Base-by-base conservation (phyloP, 164 flowering plant genomes). In the Amborella trichopoda region DNA sequence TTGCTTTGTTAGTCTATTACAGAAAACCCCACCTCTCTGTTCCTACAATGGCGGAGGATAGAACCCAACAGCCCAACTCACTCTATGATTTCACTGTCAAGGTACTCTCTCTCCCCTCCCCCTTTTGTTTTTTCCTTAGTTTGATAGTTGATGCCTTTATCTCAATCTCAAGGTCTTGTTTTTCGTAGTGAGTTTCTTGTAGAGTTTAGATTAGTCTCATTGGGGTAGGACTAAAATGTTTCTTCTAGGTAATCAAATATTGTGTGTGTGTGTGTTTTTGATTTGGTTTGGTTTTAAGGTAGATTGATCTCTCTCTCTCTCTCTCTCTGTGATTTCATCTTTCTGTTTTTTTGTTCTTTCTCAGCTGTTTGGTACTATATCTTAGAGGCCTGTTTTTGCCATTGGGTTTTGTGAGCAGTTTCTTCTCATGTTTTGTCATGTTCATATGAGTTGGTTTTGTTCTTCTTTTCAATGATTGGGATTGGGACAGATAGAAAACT, bases 51-150 rank as follows among this genome's bases (percentile, higher is more conserved):
- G 9, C 32, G 52, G 36, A 37, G 60, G 26, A 61, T 40, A 63
- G 56, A 62, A 53, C 39, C 36, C 59, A 53, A n/a, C 3, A 17
- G 17, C 65, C 68, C 54, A 55, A 53, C n/a, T 56, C 68, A 37
- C 46, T 68, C 19, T 63, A 63, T 46, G 68, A 68, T 27, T 68
- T 59, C 60, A 53, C 72, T 12, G 63, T 68, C 52, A 63, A 68
- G 68, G 72, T 68, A 50, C n/a, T 11, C 3, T 34, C 19, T 23
- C 26, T 23, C 14, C n/a, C 33, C 3, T 28, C 38, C 24, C 22
- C 26, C 9, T 28, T 5, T 12, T 23, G 8, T 1, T 42, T 18
- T 33, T 32, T 5, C 17, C 18, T 14, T 2, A 9, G 0, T 48
- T 11, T 17, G 12, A 25, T n/a, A 8, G 5, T 14, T 44, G 20